phyloP scores from a whole-genome alignment of 1,284 basidiomycete species.

The Pyrrhoderma noxium region DNA sequence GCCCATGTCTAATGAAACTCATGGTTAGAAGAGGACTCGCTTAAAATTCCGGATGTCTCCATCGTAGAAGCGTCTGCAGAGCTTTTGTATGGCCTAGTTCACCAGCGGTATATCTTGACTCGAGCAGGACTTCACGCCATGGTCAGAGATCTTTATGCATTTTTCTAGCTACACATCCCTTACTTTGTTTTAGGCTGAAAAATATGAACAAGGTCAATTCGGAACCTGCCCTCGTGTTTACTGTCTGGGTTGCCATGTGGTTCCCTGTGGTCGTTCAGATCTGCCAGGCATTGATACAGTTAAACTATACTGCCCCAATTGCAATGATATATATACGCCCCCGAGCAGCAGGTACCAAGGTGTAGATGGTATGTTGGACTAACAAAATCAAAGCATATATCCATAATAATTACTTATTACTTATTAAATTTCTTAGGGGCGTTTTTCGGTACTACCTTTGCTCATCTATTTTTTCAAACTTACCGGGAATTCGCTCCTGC shows the following conservation, averaged over 20 bases:
- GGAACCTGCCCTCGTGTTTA: slow-evolving; percentile 95
- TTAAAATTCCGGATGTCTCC: slow-evolving; percentile 89
- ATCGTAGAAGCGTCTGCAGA: slow-evolving; percentile 98
- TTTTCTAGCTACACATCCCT: slow-evolving; percentile 22
- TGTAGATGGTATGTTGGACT: slow-evolving; percentile 72
- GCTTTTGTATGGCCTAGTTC: slow-evolving; percentile 94
- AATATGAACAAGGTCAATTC: slow-evolving; percentile 91
- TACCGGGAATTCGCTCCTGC: slow-evolving; percentile 87
- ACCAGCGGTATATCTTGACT: slow-evolving; percentile 95
- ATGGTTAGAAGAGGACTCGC: slow-evolving; percentile 78
- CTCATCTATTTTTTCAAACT: slow-evolving; percentile 96
- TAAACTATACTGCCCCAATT: slow-evolving; percentile 97
- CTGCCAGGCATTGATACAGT: slow-evolving; percentile 97
- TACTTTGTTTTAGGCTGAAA: slow-evolving; percentile 67
- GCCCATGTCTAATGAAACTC: slow-evolving; percentile 6
- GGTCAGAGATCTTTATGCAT: slow-evolving; percentile 45
- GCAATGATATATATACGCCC: slow-evolving; percentile 94
- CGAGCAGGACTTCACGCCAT: slow-evolving; percentile 91
- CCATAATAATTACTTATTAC: too few relatives aligned
- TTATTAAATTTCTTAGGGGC: slow-evolving; percentile 54
- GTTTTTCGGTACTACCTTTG: slow-evolving; percentile 98
- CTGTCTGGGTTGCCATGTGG: slow-evolving; percentile 84
- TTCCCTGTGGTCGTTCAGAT: slow-evolving; percentile 95
- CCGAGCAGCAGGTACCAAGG: slow-evolving; percentile 94
- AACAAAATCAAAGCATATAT: slow-evolving; percentile 1